phyloP scores from a whole-genome alignment of 345 rosid species.

The Cardamine chenopodiifolia region DNA sequence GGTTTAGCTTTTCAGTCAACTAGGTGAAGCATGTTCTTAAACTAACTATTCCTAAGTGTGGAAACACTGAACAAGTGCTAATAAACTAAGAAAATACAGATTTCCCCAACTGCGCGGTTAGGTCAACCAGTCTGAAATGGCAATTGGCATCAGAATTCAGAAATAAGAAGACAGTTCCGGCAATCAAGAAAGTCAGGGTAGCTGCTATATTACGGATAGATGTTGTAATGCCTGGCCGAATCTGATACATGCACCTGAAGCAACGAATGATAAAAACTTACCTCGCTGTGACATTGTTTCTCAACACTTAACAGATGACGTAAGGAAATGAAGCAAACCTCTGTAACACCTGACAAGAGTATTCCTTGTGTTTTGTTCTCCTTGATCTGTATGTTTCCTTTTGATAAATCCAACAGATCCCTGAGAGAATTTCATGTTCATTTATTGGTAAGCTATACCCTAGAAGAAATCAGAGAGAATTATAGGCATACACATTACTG shows the following conservation, averaged over 20 bases:
- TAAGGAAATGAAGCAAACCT: constrained; percentile 45
- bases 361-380: constrained; percentile 75
- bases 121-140: constrained; percentile 71
- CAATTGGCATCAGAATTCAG: constrained; percentile 40
- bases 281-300: background rate
- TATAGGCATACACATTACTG: constrained; percentile 45
- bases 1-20: background rate
- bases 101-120: constrained; percentile 91
- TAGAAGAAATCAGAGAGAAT: constrained; percentile 13
- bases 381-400: constrained; percentile 83
- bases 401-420: constrained; percentile 81
- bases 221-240: constrained; percentile 61
- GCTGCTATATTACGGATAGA: constrained; percentile 61
- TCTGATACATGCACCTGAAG: constrained; percentile 56
- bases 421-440: constrained; percentile 42
- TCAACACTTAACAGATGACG: constrained; percentile 2
- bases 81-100: constrained; percentile 64
- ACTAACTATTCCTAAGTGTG: background rate
- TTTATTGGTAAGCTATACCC: constrained; percentile 1
- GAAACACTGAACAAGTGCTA: constrained; percentile 10
- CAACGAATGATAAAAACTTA: constrained; percentile 26
- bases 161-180: constrained; percentile 19
- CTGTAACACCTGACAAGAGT: constrained; percentile 70
- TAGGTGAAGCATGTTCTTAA: constrained; percentile 1
- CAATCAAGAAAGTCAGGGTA: constrained; percentile 18